Conservation (phyloP, 805 yeast genomes). For the Schwanniomyces pseudopolymorphus region DNA sequence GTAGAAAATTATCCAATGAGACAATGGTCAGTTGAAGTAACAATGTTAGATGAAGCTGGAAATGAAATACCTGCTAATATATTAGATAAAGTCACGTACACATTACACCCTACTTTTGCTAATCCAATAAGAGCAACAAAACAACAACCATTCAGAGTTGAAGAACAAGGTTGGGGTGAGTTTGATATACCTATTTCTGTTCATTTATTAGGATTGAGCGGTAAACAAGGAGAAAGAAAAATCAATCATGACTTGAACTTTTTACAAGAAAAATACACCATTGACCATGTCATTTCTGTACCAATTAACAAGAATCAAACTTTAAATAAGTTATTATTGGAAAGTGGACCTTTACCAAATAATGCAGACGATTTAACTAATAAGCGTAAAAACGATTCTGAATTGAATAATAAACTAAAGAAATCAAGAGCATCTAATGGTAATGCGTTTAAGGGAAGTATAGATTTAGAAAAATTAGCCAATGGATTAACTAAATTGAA, state of each 20-base stretch:
- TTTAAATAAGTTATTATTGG: conserved; percentile 69
- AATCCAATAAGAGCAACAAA: conserved; percentile 83
- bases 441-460: conserved; percentile 62
- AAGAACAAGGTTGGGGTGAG: conserved; percentile 98
- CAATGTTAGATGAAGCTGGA: conserved; percentile 75
- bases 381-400: conserved; percentile 29
- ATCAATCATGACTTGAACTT: conserved; percentile 89
- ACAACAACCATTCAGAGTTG: conserved; percentile 80
- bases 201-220: conserved; percentile 58
- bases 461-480: conserved; percentile 89
- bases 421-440: conserved; percentile 50
- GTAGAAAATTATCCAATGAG: conserved; percentile 94
- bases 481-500: conserved; percentile 82
- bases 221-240: conserved; percentile 86
- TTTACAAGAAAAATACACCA: conserved; percentile 68
- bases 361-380: conserved; percentile 19
- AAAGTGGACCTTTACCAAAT: conserved; percentile 77
- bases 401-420: conserved; percentile 40
- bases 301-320: conserved; percentile 71
- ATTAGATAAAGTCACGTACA: conserved; percentile 89
- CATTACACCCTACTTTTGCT: conserved; percentile 90
- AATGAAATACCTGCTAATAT: conserved; percentile 81
- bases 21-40: conserved; percentile 82
- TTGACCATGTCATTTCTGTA: conserved; percentile 73
- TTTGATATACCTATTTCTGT: conserved; percentile 83